Evolutionary conservation across 352 stramenopile genomes (phyloP), one percentile per base, ranked within the genome.

Genomic region (Stramenopiles sp.): DNA sequence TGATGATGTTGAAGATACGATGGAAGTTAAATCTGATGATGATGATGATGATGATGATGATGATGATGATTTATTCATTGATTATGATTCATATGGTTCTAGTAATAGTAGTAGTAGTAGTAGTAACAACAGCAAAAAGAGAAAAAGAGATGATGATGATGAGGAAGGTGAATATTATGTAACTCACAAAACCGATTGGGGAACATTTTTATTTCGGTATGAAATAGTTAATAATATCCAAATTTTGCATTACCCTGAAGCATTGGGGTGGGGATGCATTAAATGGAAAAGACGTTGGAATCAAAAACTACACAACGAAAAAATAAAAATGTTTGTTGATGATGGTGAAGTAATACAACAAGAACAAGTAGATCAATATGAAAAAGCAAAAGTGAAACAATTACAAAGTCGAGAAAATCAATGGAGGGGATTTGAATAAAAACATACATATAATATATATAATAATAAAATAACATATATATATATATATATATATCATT

Each of bases 321-420:
- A 63, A 63, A 63, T 63, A 63, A 63, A 63, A 63, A 63, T 63
- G 43, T 63, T 63, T 63, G 43, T 63, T 63, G 43, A 63, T 63
- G 43, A 63, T 63, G 43, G 43, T 63, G 43, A 63, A 63, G 43
- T 63, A 63, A 63, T 18, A 63, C 43, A 63, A 63, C 43, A 63
- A 63, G 43, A 63, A 63, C 43, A 63, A 63, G 43, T 63, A 63
- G 43, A 63, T 63, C 43, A 63, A 63, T 63, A 63, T 63, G 43
- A 63, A 63, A 63, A 63, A 63, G 43, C 43, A 63, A 63, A 63
- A 63, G 43, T 63, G 43, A 63, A 63, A 63, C 43, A 63, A 63
- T 63, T 63, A 63, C 43, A 63, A 63, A 63, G 43, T 63, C 43
- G 43, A 63, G 43, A 63, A 63, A 63, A 63, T 63, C 43, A 63